These are phyloP conservation scores for Eucalyptus caleyi DNA, from an alignment of 345 rosid genomes.

Conservation along the genomic window DNA sequence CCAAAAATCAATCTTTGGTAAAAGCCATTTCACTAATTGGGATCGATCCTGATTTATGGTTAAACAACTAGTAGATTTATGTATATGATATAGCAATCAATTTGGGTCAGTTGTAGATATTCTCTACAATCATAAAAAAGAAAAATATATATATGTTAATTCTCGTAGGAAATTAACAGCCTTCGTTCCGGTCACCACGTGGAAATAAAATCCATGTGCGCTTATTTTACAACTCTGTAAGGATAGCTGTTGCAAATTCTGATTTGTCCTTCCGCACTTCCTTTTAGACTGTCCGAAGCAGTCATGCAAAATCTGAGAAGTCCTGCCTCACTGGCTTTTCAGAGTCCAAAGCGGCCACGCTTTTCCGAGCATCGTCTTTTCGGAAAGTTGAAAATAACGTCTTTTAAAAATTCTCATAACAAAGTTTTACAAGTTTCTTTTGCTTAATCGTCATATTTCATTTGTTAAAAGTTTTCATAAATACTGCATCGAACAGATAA, in stretches of 20 bases:
- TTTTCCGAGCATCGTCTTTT: background rate
- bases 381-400: background rate
- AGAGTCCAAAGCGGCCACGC: background rate
- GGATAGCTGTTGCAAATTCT: background rate
- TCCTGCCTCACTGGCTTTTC: background rate
- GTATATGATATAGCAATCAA: background rate
- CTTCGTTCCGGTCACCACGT: background rate
- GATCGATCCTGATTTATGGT: accelerated
- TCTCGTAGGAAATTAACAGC: background rate
- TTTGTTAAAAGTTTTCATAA: background rate
- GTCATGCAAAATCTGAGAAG: background rate
- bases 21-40: background rate
- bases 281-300: background rate
- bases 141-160: too few relatives aligned
- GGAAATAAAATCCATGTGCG: background rate
- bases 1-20: accelerated
- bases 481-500: background rate
- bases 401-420: background rate
- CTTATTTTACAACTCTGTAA: too few relatives aligned
- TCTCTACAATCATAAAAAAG: background rate
- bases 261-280: background rate
- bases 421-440: background rate
- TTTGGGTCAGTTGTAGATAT: accelerated
- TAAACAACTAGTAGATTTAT: background rate
- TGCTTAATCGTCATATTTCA: background rate